Evolutionary conservation across 306 rosid genomes (phyloP), one percentile per base, ranked within the genome.

Genomic region (Biancaea sappan): DNA sequence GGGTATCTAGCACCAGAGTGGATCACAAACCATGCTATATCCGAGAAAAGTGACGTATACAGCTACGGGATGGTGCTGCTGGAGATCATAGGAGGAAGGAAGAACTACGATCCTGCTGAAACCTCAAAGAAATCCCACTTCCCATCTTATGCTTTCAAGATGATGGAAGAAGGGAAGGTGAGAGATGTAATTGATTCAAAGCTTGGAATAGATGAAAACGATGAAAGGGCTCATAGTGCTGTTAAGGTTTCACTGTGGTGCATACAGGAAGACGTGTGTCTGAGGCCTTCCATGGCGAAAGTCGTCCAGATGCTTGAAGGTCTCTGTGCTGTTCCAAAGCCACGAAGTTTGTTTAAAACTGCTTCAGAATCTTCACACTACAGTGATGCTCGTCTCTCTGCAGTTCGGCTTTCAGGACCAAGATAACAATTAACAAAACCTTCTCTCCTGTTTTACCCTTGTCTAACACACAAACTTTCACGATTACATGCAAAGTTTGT

Each of bases 231-330:
- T 72, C 37, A 44, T 11, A 64, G 6, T 65, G 78, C 74, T 32
- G 13, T 65, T 4, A 54, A 66, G 4, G 74, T 72, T 54, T 77
- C 83, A 72, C 64, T 79, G 51, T 79, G 82, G 74, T 79, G 78
- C 60, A 63, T 79, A 53, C 82, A 79, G 11, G 74, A 79, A 65
- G 78, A 79, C 28, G 72, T 79, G 83, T 52, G 69, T 54, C 41
- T 47, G 10, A 79, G 83, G 56, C 78, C 83, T 53, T 56, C 68
- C 3, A 79, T 79, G 83, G 44, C 47, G 25, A 64, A 66, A 56
- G 78, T 79, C 44, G 74, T 79, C 3, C 78, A 72, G 72, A 79
- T 79, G 83, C 74, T 79, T 31, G 83, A 79, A 52, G 83, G 83
- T 46, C 74, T 79, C 12, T 72, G 64, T 10, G 21, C 40, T 72